Conservation (phyloP, 2,329 filamentous ascomycete genomes). For the Pseudocercospora crystallina region DNA sequence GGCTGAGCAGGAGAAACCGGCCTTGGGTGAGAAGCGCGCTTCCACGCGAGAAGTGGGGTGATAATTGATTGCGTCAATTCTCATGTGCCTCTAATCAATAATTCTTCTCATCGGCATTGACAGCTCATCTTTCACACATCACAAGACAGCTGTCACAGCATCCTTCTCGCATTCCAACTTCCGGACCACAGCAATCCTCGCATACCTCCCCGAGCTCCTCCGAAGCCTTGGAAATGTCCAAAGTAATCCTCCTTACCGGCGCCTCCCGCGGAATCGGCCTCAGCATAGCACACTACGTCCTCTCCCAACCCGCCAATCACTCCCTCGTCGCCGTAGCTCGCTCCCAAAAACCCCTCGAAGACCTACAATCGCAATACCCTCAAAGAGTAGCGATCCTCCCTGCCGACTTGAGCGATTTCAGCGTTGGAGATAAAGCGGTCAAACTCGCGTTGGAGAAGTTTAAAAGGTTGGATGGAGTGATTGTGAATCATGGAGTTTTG, state of each 20-base stretch:
- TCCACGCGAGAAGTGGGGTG: no score
- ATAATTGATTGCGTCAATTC: no score
- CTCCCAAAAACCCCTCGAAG: constrained; percentile 53
- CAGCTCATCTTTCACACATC: no score
- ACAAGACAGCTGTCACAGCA: no score
- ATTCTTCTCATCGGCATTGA: no score
- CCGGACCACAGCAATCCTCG: background rate
- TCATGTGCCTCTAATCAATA: no score
- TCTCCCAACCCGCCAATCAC: constrained; percentile 43
- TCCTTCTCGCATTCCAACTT: no score
- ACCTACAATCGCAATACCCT: constrained; percentile 53
- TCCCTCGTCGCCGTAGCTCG: constrained; percentile 60
- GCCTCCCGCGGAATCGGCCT: constrained; percentile 67
- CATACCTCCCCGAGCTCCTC: background rate
- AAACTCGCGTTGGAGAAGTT: constrained; percentile 64
- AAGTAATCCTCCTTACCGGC: constrained; percentile 58
- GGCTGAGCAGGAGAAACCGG: no score
- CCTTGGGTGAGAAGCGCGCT: no score
- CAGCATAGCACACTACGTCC: constrained; percentile 60
- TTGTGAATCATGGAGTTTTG: constrained; percentile 85
- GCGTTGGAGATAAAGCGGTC: constrained; percentile 60
- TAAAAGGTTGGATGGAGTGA: constrained; percentile 71
- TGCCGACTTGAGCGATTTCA: constrained; percentile 58
- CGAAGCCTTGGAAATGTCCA: no score
- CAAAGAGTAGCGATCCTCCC: constrained; percentile 56